Percentiles rank a stretch among this genome's conserved stretches.
Evolutionary conservation across 1,284 basidiomycete genomes (phyloP).

Genomic region (Microbotryum lychnidis-dioicae): DNA sequence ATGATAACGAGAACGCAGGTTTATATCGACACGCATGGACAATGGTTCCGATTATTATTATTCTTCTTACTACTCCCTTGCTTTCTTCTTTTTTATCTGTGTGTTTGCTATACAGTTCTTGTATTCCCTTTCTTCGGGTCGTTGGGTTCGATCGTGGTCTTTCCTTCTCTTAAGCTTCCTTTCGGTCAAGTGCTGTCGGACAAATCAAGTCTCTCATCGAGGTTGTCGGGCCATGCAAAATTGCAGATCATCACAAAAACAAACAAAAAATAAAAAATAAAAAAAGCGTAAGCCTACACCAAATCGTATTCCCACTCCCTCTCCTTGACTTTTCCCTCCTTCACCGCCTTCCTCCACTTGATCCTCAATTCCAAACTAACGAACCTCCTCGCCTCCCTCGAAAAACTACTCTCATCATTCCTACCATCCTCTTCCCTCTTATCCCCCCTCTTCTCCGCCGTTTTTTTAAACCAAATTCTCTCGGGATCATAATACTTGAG

Average conservation of each 20-base stretch:
- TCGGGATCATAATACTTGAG: conserved; percentile 23
- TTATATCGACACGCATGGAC: neutral
- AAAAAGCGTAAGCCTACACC: neutral
- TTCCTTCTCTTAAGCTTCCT: neutral
- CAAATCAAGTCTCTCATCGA: too few relatives aligned
- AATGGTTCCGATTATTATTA: neutral
- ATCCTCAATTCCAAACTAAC: conserved; percentile 10
- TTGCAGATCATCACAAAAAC: too few relatives aligned
- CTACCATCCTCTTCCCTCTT: conserved; percentile 18
- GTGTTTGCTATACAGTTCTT: neutral
- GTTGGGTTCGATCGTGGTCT: neutral
- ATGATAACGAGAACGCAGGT: too few relatives aligned
- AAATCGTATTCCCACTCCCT: neutral
- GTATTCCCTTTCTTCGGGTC: neutral
- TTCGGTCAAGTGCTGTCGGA: too few relatives aligned
- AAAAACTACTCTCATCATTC: conserved; percentile 22
- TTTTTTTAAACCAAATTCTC: conserved; percentile 10
- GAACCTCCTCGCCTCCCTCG: conserved; percentile 18
- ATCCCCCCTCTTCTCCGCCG: conserved; percentile 4
- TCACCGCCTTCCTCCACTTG: conserved; percentile 17
- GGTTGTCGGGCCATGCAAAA: too few relatives aligned
- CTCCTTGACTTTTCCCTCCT: conserved; percentile 1
- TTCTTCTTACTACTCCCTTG: neutral
- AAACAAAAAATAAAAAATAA: too few relatives aligned
- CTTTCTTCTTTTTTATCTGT: too few relatives aligned